These are phyloP conservation scores for Capsella rubella DNA, from an alignment of 441 rosid genomes.

Conservation along the genomic window DNA sequence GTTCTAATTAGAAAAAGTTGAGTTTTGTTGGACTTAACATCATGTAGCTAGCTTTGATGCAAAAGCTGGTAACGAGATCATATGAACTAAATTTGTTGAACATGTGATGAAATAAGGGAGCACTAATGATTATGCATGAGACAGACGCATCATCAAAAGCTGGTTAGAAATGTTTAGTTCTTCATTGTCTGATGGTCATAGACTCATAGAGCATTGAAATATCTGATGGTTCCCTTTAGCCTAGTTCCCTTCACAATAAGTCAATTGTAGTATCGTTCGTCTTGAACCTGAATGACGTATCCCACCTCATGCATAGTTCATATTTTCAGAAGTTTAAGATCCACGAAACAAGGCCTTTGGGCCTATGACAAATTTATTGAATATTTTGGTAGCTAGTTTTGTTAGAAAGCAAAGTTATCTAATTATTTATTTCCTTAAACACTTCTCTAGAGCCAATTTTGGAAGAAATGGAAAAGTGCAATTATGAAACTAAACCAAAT, in stretches of 20 bases:
- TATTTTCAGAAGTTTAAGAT: neutral
- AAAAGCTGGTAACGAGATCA: neutral
- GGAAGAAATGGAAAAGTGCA: neutral
- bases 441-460: neutral
- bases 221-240: neutral
- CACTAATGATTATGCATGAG: neutral
- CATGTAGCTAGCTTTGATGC: neutral
- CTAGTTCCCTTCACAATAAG: neutral
- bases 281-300: neutral
- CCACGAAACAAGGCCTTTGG: neutral
- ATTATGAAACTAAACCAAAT: constrained; percentile 11
- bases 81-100: neutral
- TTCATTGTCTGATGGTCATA: neutral
- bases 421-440: neutral
- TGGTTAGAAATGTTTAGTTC: neutral
- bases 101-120: neutral
- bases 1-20: neutral
- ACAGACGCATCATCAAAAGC: neutral
- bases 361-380: neutral
- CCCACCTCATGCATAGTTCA: neutral
- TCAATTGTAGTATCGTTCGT: neutral
- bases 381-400: neutral
- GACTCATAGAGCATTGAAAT: neutral
- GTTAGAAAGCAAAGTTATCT: neutral
- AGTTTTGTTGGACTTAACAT: neutral